Evolutionary conservation across 2,329 filamentous ascomycete genomes (phyloP), one percentile per base, ranked within the genome.

Genomic region (Colletotrichum noveboracense): DNA sequence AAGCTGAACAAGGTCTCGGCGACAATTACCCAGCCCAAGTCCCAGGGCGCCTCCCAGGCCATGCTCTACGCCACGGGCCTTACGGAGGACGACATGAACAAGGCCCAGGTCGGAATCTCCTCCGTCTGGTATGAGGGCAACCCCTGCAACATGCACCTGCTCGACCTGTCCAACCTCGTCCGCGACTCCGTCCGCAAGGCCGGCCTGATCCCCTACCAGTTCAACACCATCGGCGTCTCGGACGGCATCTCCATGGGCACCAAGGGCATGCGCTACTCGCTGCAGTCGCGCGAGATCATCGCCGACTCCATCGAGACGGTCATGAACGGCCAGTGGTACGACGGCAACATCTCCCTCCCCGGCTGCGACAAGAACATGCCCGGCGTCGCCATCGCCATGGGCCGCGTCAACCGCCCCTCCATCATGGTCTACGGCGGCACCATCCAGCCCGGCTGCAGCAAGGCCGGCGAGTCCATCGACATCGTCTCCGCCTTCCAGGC

Each of bases 361-460:
- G 97, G 97, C 65, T 99, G 97, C 86, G 97, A 99, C 91, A 99
- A 99, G 92, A 99, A 99, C 88, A 98, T 99, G 97, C 96, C 96
- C 2, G 95, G 95, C 85, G 95, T 97, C 14, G 87, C 96, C 80
- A 97, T 97, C 82, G 97, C 96, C 72, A 98, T 98, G 95, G 96
- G 96, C 48, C 92, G 97, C 80, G 93, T 98, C 79, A 98, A 99
- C 88, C 90, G 97, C 62, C 97, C 97, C 34, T 96, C 95, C 80
- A 89, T 99, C 83, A 99, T 99, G 97, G 95, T 99, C 34, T 99
- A 99, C 82, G 97, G 97, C 79, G 97, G 97, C 65, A 96, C 95
- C 56, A 99, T 98, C 84, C 93, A 94, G 83, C 95, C 97, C 48
- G 97, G 97, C 62, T 98, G 96, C 87, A 95, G 94, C 71, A 90